phyloP scores from a whole-genome alignment of 106 monocot genomes.

The Acorus calamus region DNA sequence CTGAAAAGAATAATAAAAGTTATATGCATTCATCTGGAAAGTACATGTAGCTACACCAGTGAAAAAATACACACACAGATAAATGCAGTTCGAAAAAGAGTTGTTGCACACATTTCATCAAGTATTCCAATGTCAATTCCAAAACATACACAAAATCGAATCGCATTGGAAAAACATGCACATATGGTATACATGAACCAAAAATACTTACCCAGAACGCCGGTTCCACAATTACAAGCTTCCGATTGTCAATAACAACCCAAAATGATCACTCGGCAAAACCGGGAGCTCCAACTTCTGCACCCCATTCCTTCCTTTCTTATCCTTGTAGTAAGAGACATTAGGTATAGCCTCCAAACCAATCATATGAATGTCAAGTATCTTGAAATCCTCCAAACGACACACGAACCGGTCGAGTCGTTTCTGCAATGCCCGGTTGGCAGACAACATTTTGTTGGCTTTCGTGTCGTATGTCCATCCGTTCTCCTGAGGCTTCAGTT shows the following conservation, averaged over 20 bases:
- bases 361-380: conserved; percentile 62
- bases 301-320: conserved; percentile 9
- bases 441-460: conserved; percentile 44
- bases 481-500: conserved; percentile 8
- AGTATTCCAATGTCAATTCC: no score
- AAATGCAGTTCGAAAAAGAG: no score
- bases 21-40: no score
- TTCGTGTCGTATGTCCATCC: conserved; percentile 40
- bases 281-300: conserved; percentile 25
- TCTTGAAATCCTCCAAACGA: conserved; percentile 46
- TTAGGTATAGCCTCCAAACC: conserved; percentile 54
- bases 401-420: conserved; percentile 70
- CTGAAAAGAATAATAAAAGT: no score
- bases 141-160: no score
- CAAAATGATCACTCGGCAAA: conserved; percentile 46
- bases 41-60: no score
- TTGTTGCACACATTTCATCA: no score
- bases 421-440: conserved; percentile 48
- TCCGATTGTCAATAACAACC: conserved; percentile 25
- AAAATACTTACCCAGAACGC: no score
- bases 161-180: no score
- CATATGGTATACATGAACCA: no score
- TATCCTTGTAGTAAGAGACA: conserved; percentile 17
- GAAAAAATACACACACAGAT: no score
- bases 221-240: no score